These are phyloP conservation scores for Haematococcus lacustris DNA, from an alignment of 139 green algal species.

Conservation along the genomic window DNA sequence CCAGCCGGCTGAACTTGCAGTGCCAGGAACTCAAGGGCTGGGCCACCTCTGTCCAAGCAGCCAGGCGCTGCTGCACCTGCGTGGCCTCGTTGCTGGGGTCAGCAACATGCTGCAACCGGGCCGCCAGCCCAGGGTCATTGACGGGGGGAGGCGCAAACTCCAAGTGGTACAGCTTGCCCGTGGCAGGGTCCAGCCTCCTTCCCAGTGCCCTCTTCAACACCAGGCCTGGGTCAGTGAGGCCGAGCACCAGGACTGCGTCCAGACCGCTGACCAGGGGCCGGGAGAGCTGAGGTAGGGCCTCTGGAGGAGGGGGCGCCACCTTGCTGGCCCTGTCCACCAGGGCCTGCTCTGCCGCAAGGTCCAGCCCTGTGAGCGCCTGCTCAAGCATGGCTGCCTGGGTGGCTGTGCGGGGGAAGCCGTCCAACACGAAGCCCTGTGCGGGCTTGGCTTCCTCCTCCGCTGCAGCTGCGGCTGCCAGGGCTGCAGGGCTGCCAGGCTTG, in stretches of 20 bases:
- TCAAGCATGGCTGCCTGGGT: conserved; percentile 58
- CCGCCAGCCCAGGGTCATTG: conserved; percentile 49
- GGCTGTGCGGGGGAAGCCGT: conserved; percentile 59
- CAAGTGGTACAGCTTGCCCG: conserved; percentile 63
- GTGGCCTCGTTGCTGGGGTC: conserved; percentile 35
- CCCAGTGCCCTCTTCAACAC: conserved; percentile 36
- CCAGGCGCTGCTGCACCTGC: conserved; percentile 43
- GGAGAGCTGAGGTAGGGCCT: conserved; percentile 32
- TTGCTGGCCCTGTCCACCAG: conserved; percentile 26
- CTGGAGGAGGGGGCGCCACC: conserved; percentile 46
- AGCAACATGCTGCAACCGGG: conserved; percentile 39
- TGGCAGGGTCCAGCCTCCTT: conserved; percentile 37
- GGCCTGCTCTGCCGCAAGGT: conserved; percentile 49
- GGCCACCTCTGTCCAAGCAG: conserved; percentile 7
- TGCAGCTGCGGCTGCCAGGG: not conserved
- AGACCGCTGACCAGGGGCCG: conserved; percentile 43
- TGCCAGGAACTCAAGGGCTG: conserved; percentile 39
- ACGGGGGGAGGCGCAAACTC: conserved; percentile 59
- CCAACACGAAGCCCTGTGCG: conserved; percentile 60
- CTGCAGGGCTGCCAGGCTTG: not conserved
- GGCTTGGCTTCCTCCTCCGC: not conserved
- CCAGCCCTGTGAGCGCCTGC: conserved; percentile 63
- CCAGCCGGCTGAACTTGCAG: conserved; percentile 46
- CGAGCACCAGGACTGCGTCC: conserved; percentile 55
- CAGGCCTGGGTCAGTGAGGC: conserved; percentile 20